phyloP scores from a whole-genome alignment of 1,139 yeast species.

The Lipomyces yarrowii region DNA sequence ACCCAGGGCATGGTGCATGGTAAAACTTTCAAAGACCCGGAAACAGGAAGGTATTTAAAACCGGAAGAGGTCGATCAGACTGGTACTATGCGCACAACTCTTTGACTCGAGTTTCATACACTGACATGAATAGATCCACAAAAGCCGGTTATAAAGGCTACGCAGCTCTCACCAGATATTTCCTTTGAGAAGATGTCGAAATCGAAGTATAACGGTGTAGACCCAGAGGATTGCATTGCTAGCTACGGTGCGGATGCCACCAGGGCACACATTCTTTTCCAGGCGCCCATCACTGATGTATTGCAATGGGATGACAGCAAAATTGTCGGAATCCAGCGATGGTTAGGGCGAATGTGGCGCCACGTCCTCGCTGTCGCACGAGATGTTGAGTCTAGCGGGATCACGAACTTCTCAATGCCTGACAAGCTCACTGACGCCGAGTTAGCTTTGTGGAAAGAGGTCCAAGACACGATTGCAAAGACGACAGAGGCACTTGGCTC shows the following conservation, averaged over 20 bases:
- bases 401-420: conserved; percentile 13
- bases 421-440: conserved; percentile 51
- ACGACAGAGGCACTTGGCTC: conserved; percentile 63
- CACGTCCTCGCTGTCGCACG: conserved; percentile 31
- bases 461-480: conserved; percentile 53
- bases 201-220: conserved; percentile 91
- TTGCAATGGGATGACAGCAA: conserved; percentile 89
- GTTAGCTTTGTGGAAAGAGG: conserved; percentile 57
- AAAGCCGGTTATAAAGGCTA: conserved; percentile 51
- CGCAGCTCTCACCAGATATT: conserved; percentile 57
- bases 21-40: conserved; percentile 73
- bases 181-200: conserved; percentile 93
- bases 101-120: background rate
- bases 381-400: conserved; percentile 25
- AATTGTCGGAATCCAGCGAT: conserved; percentile 82
- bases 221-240: conserved; percentile 76
- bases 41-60: conserved; percentile 69
- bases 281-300: conserved; percentile 82
- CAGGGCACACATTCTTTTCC: conserved; percentile 90
- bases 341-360: conserved; percentile 67
- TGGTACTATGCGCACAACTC: background rate
- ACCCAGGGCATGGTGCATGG: conserved; percentile 99
- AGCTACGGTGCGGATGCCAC: conserved; percentile 92
- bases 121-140: conserved; percentile 40
- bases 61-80: conserved; percentile 66